These are phyloP conservation scores for Chaetomium olivaceum DNA, from an alignment of 2,329 filamentous ascomycete species.

Conservation along the genomic window DNA sequence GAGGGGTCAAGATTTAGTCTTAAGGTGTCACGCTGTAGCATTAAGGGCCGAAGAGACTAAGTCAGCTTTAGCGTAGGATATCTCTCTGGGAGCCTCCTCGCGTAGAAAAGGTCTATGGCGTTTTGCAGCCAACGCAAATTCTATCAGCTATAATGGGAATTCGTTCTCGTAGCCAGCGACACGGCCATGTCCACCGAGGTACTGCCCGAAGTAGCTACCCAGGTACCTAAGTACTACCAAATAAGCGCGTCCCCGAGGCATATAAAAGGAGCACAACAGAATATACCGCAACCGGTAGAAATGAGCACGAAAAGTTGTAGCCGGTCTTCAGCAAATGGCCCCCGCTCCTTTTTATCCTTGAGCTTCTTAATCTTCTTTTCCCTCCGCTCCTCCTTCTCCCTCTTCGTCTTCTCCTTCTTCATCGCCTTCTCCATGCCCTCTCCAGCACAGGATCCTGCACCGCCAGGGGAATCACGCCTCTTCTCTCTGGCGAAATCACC, in stretches of 20 bases:
- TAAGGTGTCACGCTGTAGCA: background rate
- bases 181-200: no score
- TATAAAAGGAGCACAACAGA: no score
- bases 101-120: background rate
- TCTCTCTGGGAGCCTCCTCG: background rate
- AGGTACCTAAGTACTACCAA: no score
- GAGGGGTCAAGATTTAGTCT: background rate
- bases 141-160: background rate
- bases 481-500: no score
- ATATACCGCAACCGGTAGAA: no score
- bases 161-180: background rate
- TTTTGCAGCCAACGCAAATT: background rate
- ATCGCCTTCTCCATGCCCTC: background rate
- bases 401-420: background rate
- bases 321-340: no score
- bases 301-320: no score
- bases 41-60: background rate
- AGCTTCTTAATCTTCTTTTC: background rate
- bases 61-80: background rate
- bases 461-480: background rate
- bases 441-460: background rate
- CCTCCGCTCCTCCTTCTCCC: background rate
- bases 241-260: no score
- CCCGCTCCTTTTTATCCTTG: background rate
- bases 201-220: no score